phyloP scores from a whole-genome alignment of 306 rosid genomes.

The Sesbania bispinosa region DNA sequence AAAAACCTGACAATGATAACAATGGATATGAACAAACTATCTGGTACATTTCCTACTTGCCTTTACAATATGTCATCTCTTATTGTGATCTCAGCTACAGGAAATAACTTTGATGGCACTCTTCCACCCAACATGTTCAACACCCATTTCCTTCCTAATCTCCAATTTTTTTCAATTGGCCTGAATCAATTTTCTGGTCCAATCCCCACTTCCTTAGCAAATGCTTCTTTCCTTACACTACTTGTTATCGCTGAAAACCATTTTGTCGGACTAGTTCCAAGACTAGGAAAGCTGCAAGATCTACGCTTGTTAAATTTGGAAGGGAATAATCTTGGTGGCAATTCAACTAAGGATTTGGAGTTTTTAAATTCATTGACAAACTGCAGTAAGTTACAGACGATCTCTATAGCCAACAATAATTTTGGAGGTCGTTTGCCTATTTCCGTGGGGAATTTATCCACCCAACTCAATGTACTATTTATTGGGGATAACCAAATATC shows the following conservation, averaged over 20 bases:
- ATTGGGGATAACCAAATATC: neutral
- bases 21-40: too few species aligned
- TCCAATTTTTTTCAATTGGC: too few species aligned
- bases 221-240: neutral
- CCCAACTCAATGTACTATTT: neutral
- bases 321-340: neutral
- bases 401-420: neutral
- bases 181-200: too few species aligned
- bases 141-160: too few species aligned
- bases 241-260: neutral
- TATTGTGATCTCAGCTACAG: too few species aligned
- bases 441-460: slow-evolving; percentile 28
- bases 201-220: slow-evolving; percentile 19
- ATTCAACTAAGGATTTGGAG: slow-evolving; percentile 19
- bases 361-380: slow-evolving; percentile 29
- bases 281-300: neutral
- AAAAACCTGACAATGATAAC: neutral
- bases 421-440: slow-evolving; percentile 35
- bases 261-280: slow-evolving; percentile 23
- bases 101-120: too few species aligned
- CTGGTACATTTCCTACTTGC: neutral
- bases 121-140: too few species aligned
- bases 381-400: neutral
- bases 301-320: accelerated
- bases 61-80: too few species aligned